phyloP scores from a whole-genome alignment of 2,329 filamentous ascomycete species.

The Colletotrichum gloeosporioides region DNA sequence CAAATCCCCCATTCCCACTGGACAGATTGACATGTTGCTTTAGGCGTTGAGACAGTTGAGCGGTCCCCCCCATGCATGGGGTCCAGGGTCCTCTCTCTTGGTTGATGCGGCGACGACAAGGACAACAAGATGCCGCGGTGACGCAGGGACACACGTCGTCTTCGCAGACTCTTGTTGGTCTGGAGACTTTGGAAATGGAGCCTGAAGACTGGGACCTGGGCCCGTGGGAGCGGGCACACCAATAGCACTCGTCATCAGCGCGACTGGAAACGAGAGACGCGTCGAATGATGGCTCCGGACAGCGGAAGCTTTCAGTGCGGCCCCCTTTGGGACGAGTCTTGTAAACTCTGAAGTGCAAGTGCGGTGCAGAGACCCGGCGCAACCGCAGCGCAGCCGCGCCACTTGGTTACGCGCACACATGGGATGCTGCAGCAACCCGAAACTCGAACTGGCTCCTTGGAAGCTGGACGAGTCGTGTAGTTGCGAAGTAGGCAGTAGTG shows the following conservation, averaged over 20 bases:
- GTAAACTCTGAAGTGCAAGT: neutral
- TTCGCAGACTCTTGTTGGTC: neutral
- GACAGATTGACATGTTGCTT: constrained; percentile 9
- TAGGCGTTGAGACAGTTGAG: constrained; percentile 13
- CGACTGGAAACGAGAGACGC: neutral
- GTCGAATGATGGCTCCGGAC: neutral
- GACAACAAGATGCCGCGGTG: constrained; percentile 9
- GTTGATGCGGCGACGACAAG: constrained; percentile 17
- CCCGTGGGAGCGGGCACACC: neutral
- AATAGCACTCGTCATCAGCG: neutral
- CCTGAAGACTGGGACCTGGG: neutral
- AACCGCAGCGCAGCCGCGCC: neutral
- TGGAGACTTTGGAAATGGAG: neutral
- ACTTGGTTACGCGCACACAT: neutral
- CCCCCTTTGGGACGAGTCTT: constrained; percentile 5
- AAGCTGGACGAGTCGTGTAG: neutral
- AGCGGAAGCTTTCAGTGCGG: neutral
- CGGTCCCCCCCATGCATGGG: neutral
- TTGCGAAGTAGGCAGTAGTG: neutral
- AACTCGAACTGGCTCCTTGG: neutral
- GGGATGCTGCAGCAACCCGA: constrained; percentile 1
- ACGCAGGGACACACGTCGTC: neutral
- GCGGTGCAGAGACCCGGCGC: neutral
- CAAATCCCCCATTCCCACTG: neutral
- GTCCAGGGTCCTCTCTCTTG: constrained; percentile 2